Conservation (phyloP, 2,329 filamentous ascomycete species). For the Ceratocystis lukuohia region DNA sequence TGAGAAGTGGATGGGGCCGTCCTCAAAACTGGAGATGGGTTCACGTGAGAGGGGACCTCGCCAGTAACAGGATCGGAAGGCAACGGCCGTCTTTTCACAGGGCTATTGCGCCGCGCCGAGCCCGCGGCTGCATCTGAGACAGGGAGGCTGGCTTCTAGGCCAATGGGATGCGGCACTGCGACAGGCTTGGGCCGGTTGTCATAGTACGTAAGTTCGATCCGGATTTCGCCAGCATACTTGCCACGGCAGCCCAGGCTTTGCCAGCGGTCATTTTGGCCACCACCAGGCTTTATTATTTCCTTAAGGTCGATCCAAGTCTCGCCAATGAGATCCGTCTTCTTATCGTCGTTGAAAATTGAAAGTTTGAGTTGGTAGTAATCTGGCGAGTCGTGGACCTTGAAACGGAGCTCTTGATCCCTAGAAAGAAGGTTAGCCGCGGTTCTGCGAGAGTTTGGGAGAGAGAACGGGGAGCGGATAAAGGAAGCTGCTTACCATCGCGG, state of each 20-base stretch:
- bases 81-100: slow-evolving; percentile 70
- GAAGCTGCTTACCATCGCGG: slow-evolving; percentile 61
- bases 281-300: slow-evolving; percentile 67
- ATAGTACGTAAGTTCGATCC: slow-evolving; percentile 93
- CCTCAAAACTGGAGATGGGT: background rate
- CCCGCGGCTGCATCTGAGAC: slow-evolving; percentile 21
- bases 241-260: slow-evolving; percentile 75
- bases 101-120: slow-evolving; percentile 38
- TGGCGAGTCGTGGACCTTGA: slow-evolving; percentile 86
- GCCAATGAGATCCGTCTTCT: slow-evolving; percentile 91
- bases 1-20: slow-evolving; percentile 8
- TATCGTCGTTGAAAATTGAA: slow-evolving; percentile 96
- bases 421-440: background rate
- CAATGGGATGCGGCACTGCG: slow-evolving; percentile 40
- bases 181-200: slow-evolving; percentile 74
- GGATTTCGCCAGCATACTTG: slow-evolving; percentile 90
- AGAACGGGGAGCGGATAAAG: background rate
- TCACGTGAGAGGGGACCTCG: slow-evolving; percentile 29
- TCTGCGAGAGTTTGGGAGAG: background rate
- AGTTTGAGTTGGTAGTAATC: slow-evolving; percentile 95
- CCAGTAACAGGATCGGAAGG: slow-evolving; percentile 62
- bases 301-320: slow-evolving; percentile 81
- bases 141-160: slow-evolving; percentile 25
- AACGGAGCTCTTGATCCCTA: slow-evolving; percentile 96
- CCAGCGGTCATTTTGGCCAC: slow-evolving; percentile 91